Conservation (phyloP, 148 eudicot genomes). For the Camellia sinensis region DNA sequence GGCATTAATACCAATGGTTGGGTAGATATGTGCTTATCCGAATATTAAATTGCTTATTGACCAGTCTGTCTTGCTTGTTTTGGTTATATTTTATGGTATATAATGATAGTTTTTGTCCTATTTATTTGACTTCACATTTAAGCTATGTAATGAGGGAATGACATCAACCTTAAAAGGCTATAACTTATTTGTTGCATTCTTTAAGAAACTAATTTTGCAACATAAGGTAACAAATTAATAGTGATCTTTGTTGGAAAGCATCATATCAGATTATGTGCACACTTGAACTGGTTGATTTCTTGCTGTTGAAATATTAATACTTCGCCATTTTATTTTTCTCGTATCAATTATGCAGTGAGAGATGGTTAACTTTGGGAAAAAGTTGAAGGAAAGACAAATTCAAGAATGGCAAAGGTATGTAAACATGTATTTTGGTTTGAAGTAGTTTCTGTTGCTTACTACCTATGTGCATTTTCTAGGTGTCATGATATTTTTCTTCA, state of each 20-base stretch:
- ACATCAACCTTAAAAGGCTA: background rate
- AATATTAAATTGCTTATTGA: background rate
- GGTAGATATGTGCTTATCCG: background rate
- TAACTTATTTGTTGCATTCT: background rate
- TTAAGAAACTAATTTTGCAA: background rate
- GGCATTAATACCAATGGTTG: background rate
- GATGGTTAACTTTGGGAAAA: slow-evolving; percentile 92
- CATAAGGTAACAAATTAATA: background rate
- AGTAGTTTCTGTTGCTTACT: background rate
- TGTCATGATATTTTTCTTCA: background rate
- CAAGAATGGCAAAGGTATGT: slow-evolving; percentile 93
- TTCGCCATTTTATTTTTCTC: background rate
- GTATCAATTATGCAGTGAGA: slow-evolving; percentile 24
- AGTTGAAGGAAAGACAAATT: slow-evolving; percentile 83
- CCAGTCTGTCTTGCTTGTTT: background rate
- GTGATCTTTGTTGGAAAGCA: background rate
- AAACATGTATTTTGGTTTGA: background rate
- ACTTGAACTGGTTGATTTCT: background rate
- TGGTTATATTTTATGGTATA: background rate
- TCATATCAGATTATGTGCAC: background rate
- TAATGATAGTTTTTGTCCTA: background rate
- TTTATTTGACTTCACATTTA: background rate
- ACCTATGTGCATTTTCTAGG: background rate
- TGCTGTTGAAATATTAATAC: background rate
- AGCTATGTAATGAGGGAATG: background rate